Evolutionary conservation across 1,139 yeast species (phyloP).

Genomic region (Kurtzmaniella quercitrusa): DNA sequence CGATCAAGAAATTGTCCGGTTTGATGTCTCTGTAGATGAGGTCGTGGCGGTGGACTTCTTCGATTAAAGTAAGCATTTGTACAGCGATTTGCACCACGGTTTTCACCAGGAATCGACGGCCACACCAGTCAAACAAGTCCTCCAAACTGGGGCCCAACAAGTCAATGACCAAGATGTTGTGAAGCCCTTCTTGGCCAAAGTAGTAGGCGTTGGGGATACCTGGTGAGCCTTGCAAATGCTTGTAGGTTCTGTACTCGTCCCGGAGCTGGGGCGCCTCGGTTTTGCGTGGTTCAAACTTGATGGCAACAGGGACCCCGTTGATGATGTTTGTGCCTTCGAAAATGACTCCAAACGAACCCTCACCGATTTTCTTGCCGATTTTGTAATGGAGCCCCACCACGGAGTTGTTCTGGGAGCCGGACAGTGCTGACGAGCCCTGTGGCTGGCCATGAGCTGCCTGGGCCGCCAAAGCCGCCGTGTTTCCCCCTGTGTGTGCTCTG

Average conservation of each 20-base stretch:
- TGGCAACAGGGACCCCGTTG: slow-evolving; percentile 72
- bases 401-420: slow-evolving; percentile 25
- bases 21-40: slow-evolving; percentile 72
- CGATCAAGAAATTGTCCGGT: slow-evolving; percentile 73
- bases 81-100: slow-evolving; percentile 72
- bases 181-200: slow-evolving; percentile 78
- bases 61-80: slow-evolving; percentile 68
- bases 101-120: slow-evolving; percentile 60
- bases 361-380: slow-evolving; percentile 95
- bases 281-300: slow-evolving; percentile 73
- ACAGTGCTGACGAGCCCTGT: slow-evolving; percentile 22
- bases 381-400: slow-evolving; percentile 75
- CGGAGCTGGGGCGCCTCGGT: slow-evolving; percentile 78
- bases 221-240: slow-evolving; percentile 54
- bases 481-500: slow-evolving; percentile 22
- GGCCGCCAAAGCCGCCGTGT: slow-evolving; percentile 41
- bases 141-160: slow-evolving; percentile 73
- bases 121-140: slow-evolving; percentile 81
- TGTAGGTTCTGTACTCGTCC: slow-evolving; percentile 73
- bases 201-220: slow-evolving; percentile 76
- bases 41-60: slow-evolving; percentile 64
- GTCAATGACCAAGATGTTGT: slow-evolving; percentile 69
- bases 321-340: slow-evolving; percentile 91
- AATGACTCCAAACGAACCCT: slow-evolving; percentile 96
- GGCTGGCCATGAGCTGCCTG: slow-evolving; percentile 28